These are phyloP conservation scores for Lophiostoma macrostomum DNA, from an alignment of 495 filamentous ascomycete genomes.

Conservation along the genomic window DNA sequence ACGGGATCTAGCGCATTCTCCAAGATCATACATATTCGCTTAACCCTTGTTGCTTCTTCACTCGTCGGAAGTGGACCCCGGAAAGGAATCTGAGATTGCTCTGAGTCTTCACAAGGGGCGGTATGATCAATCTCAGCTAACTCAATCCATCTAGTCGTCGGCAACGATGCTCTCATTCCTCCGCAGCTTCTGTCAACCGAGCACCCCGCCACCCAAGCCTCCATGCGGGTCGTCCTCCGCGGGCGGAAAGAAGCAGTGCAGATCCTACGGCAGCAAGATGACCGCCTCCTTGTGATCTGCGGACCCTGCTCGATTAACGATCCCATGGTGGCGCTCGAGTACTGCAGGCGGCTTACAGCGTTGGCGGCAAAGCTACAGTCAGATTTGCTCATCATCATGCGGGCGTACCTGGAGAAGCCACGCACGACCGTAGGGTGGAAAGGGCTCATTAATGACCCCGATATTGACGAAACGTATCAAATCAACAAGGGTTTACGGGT, in stretches of 20 bases:
- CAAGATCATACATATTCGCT: too few species aligned
- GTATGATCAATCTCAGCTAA: too few species aligned
- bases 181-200: slow-evolving; percentile 85
- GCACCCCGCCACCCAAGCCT: slow-evolving; percentile 59
- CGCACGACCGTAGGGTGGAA: slow-evolving; percentile 99
- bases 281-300: slow-evolving; percentile 89
- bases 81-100: too few species aligned
- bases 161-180: slow-evolving; percentile 91
- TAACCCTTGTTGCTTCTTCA: too few species aligned
- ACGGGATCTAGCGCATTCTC: too few species aligned
- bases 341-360: slow-evolving; percentile 70
- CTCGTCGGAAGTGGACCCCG: too few species aligned
- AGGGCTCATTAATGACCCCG: slow-evolving; percentile 96
- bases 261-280: slow-evolving; percentile 74
- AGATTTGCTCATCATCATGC: slow-evolving; percentile 92
- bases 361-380: slow-evolving; percentile 70
- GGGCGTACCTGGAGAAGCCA: slow-evolving; percentile 98
- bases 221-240: slow-evolving; percentile 65
- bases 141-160: too few species aligned
- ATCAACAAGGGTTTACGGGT: slow-evolving; percentile 98
- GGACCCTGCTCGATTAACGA: slow-evolving; percentile 98
- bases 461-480: slow-evolving; percentile 94
- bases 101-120: too few species aligned
- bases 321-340: slow-evolving; percentile 82
- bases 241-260: slow-evolving; percentile 79